phyloP scores from a whole-genome alignment of 2,329 filamentous ascomycete genomes.

The Aspergillus calidoustus region DNA sequence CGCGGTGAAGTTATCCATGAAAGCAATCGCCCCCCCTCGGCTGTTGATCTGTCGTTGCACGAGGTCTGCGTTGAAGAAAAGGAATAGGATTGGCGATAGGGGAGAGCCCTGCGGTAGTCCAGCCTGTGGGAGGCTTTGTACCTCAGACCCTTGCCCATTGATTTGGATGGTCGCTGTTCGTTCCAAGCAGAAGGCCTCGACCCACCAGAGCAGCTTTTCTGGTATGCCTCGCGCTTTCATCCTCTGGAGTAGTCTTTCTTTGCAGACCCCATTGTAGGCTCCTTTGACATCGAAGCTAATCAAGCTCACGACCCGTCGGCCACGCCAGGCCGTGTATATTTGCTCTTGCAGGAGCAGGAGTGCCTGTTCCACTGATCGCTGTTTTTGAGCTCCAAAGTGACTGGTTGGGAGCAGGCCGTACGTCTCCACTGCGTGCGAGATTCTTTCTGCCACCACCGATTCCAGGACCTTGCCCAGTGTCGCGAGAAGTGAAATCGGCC shows the following conservation, averaged over 20 bases:
- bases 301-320: slow-evolving; percentile 37
- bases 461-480: slow-evolving; percentile 36
- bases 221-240: slow-evolving; percentile 34
- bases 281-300: slow-evolving; percentile 47
- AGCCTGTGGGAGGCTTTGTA: slow-evolving; percentile 12
- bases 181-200: slow-evolving; percentile 33
- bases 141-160: slow-evolving; percentile 23
- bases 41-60: slow-evolving; percentile 37
- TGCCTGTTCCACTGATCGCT: slow-evolving; percentile 40
- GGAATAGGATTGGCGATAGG: slow-evolving; percentile 43
- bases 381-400: slow-evolving; percentile 44
- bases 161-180: slow-evolving; percentile 27
- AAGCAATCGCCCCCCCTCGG: slow-evolving; percentile 29
- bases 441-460: slow-evolving; percentile 35
- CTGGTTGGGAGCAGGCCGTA: slow-evolving; percentile 39
- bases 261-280: slow-evolving; percentile 47
- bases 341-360: slow-evolving; percentile 36
- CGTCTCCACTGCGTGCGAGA: slow-evolving; percentile 35
- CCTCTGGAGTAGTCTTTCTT: slow-evolving; percentile 39
- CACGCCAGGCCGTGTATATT: slow-evolving; percentile 37
- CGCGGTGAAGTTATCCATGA: slow-evolving; percentile 6
- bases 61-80: slow-evolving; percentile 46
- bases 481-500: slow-evolving; percentile 1
- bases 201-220: slow-evolving; percentile 20
- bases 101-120: slow-evolving; percentile 32